Evolutionary conservation across 228 moss, liverwort and hornwort genomes (phyloP), one percentile per base, ranked within the genome.

Genomic region (Sphagnum magellanicum): DNA sequence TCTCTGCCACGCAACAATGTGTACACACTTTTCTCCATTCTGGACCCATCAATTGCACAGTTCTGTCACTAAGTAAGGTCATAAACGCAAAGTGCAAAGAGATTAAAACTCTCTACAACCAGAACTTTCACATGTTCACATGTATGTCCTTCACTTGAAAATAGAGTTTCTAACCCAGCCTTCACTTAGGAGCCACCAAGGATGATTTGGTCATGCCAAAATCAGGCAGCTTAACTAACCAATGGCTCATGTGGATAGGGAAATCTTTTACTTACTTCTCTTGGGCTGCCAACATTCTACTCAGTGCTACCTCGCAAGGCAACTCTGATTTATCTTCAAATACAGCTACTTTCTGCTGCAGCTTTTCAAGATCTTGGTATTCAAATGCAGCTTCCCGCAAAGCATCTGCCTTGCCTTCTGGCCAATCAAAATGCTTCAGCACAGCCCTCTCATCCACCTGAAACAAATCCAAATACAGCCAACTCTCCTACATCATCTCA

Each of bases 11-110:
- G 73, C 11, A 90, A 70, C 1, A 90, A 74, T 32, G 79, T 87
- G 78, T 75, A 90, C 6, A 90, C 87, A 75, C 81, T 84, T 74
- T 85, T 78, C 77, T 90, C 90, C 63, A 90, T 87, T 74, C 89
- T 90, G 80, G 12, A 59, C 49, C 53, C 46, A 51, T 14, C 12
- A 8, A 50, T 32, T 32, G 32, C 32, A 32, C 32, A 32, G 32
- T 32, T 32, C 32, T 32, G 32, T 32, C 32, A 32, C 32, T 32
- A 32, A 32, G 32, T 32, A 32, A 32, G 32, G 32, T 32, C 32
- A 32, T 32, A 32, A 3, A 32, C 32, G 3, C 32, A 32, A 32
- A 32, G 32, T 32, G 32, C 32, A 32, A 32, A 32, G 32, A 32
- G 32, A 32, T 32, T n/a, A 9, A 66, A 66, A 66, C 13, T 12